These are phyloP conservation scores for Hemileccinum impolitum DNA, from an alignment of 768 basidiomycete genomes.

Conservation along the genomic window DNA sequence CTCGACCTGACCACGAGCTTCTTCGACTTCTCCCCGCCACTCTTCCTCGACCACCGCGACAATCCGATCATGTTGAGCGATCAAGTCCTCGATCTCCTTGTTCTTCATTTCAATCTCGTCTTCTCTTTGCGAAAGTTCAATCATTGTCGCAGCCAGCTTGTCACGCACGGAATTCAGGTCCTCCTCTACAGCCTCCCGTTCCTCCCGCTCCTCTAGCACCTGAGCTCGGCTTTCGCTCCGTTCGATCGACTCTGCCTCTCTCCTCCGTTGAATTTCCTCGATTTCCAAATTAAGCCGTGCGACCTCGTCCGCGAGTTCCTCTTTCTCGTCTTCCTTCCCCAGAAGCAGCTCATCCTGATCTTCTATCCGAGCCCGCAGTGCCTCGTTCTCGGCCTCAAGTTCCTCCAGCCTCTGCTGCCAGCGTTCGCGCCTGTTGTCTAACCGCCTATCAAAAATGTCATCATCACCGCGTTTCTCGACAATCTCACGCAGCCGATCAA, in stretches of 20 bases:
- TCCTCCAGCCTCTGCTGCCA: conserved; percentile 51
- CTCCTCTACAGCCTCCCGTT: conserved; percentile 76
- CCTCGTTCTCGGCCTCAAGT: conserved; percentile 61
- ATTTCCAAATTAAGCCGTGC: conserved; percentile 62
- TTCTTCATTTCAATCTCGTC: conserved; percentile 81
- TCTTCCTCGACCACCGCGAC: conserved; percentile 75
- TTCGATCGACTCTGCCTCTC: conserved; percentile 62
- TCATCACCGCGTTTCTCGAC: conserved; percentile 54
- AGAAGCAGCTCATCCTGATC: conserved; percentile 55
- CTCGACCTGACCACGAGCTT: conserved; percentile 72
- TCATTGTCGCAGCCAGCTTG: conserved; percentile 73
- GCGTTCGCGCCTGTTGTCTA: conserved; percentile 40
- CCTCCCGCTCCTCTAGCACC: conserved; percentile 67
- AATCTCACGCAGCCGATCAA: conserved; percentile 68
- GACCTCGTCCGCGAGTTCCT: conserved; percentile 63
- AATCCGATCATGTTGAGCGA: conserved; percentile 69
- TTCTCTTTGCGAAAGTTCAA: conserved; percentile 83
- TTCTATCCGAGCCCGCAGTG: conserved; percentile 53
- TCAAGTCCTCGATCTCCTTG: conserved; percentile 73
- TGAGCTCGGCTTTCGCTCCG: conserved; percentile 72
- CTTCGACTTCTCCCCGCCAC: conserved; percentile 87
- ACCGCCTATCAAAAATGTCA: conserved; percentile 38
- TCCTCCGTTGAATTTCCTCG: conserved; percentile 60
- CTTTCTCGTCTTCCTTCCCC: conserved; percentile 67
- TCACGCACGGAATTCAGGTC: conserved; percentile 71